A percentile compares a stretch with the other conserved stretches of the same genome.
Conservation (phyloP, 441 rosid genomes). For the Theobroma grandiflorum region DNA sequence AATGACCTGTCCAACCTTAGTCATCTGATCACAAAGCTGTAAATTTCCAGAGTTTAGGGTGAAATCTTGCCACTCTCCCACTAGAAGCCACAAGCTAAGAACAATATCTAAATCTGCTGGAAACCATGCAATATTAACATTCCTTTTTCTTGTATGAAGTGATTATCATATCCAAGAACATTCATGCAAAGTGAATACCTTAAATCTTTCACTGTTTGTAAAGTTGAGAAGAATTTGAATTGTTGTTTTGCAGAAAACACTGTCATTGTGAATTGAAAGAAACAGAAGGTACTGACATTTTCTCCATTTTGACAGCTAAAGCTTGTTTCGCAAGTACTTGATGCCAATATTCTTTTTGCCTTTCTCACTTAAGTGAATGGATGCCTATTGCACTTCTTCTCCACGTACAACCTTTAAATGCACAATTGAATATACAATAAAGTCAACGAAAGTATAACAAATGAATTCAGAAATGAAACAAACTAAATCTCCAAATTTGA, state of each 20-base stretch:
- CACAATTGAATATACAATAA: no score
- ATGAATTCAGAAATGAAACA: not conserved
- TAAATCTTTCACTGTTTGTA: not conserved
- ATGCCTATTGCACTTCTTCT: not conserved
- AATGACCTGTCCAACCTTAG: not conserved
- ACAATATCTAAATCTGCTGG: not conserved
- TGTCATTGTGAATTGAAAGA: no score
- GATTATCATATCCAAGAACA: not conserved
- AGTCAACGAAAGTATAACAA: not conserved
- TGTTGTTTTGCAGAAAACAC: not conserved
- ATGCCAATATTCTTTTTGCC: not conserved
- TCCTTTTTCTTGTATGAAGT: not conserved
- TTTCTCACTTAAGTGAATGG: not conserved
- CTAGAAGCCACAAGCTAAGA: no score
- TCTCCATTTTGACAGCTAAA: not conserved
- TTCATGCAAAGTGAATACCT: not conserved
- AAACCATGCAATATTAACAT: not conserved
- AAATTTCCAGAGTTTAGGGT: not conserved
- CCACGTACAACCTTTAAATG: not conserved
- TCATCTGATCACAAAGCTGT: not conserved
- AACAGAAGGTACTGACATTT: not conserved
- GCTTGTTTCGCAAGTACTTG: not conserved
- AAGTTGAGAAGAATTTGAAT: not conserved
- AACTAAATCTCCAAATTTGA: no score
- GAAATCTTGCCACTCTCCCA: no score